A percentile compares a stretch with the other conserved stretches of the same genome.
phyloP scores from a whole-genome alignment of 2,329 filamentous ascomycete species.

The Penicillium sp. region DNA sequence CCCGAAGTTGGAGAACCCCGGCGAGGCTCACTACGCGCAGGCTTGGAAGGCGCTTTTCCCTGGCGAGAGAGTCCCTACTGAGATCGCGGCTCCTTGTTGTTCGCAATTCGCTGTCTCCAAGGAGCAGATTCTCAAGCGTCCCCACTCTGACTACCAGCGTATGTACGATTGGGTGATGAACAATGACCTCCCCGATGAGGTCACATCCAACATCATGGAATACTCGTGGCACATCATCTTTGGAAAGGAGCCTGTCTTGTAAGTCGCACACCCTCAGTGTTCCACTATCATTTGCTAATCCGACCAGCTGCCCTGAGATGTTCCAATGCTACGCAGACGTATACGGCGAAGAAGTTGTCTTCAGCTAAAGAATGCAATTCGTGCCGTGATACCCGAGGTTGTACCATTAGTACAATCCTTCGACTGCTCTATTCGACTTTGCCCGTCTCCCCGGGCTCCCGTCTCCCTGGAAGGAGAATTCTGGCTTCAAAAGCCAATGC shows the following conservation, averaged over 20 bases:
- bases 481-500: constrained; percentile 14
- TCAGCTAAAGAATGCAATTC: constrained; percentile 1
- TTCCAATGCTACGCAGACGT: constrained; percentile 28
- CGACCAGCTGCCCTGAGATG: constrained; percentile 23
- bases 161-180: constrained; percentile 60
- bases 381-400: not conserved
- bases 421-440: not conserved
- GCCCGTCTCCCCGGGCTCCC: not conserved
- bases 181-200: constrained; percentile 54
- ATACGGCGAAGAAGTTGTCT: constrained; percentile 26
- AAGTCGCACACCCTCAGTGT: constrained; percentile 12
- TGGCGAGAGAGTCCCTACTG: constrained; percentile 42
- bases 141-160: constrained; percentile 54
- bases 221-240: constrained; percentile 64
- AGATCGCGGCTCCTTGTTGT: constrained; percentile 59
- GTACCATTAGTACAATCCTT: not conserved
- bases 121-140: constrained; percentile 51
- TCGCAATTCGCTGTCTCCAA: constrained; percentile 63
- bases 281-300: constrained; percentile 7
- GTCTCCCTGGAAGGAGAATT: constrained; percentile 1
- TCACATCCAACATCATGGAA: constrained; percentile 61
- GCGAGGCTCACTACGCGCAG: constrained; percentile 34
- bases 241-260: constrained; percentile 39
- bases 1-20: constrained; percentile 22
- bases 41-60: constrained; percentile 26